Evolutionary conservation across 345 rosid genomes (phyloP).

Genomic region (Sonneratia caseolaris): DNA sequence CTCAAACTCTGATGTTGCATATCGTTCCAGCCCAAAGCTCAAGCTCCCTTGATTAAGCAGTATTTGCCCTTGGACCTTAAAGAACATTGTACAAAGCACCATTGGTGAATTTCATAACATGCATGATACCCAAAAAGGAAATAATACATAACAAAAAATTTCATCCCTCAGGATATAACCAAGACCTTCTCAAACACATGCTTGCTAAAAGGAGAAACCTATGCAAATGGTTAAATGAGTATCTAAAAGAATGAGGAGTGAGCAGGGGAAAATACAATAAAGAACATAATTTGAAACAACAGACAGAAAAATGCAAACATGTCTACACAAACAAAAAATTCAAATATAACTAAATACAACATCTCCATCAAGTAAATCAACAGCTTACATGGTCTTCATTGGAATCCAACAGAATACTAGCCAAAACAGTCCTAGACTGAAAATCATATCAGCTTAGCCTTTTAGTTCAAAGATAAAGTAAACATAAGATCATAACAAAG

Average conservation of each 20-base stretch:
- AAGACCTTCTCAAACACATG: background rate
- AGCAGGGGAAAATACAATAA: background rate
- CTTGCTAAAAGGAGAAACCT: background rate
- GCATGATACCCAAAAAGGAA: background rate
- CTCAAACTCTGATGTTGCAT: constrained; percentile 91
- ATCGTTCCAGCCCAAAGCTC: constrained; percentile 90
- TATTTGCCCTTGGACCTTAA: constrained; percentile 94
- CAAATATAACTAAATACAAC: background rate
- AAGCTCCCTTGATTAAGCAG: constrained; percentile 56
- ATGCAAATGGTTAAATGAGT: background rate
- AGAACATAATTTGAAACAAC: background rate
- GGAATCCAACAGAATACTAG: background rate
- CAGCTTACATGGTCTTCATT: background rate
- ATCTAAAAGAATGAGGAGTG: background rate
- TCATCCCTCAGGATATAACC: background rate
- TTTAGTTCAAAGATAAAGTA: background rate
- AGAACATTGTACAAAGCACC: background rate
- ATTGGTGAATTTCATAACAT: background rate
- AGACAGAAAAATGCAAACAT: background rate
- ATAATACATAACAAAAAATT: background rate
- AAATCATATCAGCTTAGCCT: too few relatives aligned
- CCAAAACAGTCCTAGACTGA: background rate
- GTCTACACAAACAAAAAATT: background rate
- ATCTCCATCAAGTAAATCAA: background rate
- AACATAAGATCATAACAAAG: too few relatives aligned